Evolutionary conservation across 768 basidiomycete genomes (phyloP), one percentile per base, ranked within the genome.

Genomic region (Gautieria morchelliformis): DNA sequence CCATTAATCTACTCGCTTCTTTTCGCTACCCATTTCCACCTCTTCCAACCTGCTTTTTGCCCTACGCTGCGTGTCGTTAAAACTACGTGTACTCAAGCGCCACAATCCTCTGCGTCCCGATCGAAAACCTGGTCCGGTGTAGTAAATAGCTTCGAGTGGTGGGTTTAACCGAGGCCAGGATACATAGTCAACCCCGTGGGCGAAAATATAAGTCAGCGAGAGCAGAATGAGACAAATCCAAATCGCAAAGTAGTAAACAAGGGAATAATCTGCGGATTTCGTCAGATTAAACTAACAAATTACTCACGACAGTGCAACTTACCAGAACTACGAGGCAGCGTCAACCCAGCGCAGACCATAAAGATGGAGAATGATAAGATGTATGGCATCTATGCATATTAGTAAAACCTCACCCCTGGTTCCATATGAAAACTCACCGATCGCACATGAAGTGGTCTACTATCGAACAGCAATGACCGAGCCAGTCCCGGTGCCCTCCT

Each of bases 121-220:
- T 37, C 89, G 84, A 74, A 79, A 92, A 5, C 93, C 94, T 35
- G 92, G 87, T 15, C 96, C 96, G 49, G 78, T 76, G 69, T 97
- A 99, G 66, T 88, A 83, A 52, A 85, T 75, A 57, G 92, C 89
- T 27, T 63, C 61, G 30, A 75, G 73, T 4, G 85, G 83, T 0
- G 91, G 87, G 61, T 88, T 80, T 55, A 99, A 78, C 11, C 86
- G 81, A 12, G 96, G 96, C 90, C 93, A 97, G 15, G 88, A 81
- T 55, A 99, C 95, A 67, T 96, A 99, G 60, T 93, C 89, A 61
- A 94, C 84, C 39, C 94, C 95, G 69, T 95, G 80, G n/a, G 80
- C 69, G 64, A 85, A 62, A 62, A 98, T 92, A 72, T 89, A 93
- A 46, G 73, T 63, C 58, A 86, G 70, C 12, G 92, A 77, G 52